These are phyloP conservation scores for Cordyceps cateniannulata DNA, from an alignment of 2,329 filamentous ascomycete species.

Conservation along the genomic window DNA sequence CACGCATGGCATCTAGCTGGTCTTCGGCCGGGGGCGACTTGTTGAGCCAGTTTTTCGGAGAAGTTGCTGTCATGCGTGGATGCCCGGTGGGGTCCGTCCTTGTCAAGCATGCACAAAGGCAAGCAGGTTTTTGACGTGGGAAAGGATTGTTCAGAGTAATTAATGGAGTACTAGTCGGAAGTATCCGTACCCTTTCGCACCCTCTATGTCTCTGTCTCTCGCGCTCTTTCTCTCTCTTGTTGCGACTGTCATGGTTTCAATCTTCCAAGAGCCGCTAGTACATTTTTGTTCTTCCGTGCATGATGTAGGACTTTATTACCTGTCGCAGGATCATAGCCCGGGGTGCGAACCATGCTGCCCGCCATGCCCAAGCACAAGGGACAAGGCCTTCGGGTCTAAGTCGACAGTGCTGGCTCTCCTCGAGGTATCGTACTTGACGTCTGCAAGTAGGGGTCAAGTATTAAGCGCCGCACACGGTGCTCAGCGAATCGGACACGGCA, in stretches of 20 bases:
- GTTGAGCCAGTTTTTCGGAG: conserved; percentile 8
- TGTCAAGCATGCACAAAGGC: background rate
- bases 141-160: background rate
- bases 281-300: background rate
- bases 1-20: background rate
- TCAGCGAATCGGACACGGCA: background rate
- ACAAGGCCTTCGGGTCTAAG: background rate
- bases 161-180: background rate
- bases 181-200: background rate
- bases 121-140: background rate
- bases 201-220: background rate
- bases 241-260: background rate
- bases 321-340: background rate
- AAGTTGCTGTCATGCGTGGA: conserved; percentile 7
- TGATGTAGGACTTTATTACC: background rate
- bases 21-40: background rate
- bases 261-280: conserved; percentile 3
- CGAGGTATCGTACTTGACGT: background rate
- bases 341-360: background rate
- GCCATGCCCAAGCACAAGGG: background rate
- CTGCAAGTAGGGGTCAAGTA: background rate
- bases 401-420: background rate
- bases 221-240: no score
- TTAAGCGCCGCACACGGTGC: background rate
- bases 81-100: conserved; percentile 1